These are phyloP conservation scores for Leavenworthia alabamica DNA, from an alignment of 345 rosid genomes.

Conservation along the genomic window DNA sequence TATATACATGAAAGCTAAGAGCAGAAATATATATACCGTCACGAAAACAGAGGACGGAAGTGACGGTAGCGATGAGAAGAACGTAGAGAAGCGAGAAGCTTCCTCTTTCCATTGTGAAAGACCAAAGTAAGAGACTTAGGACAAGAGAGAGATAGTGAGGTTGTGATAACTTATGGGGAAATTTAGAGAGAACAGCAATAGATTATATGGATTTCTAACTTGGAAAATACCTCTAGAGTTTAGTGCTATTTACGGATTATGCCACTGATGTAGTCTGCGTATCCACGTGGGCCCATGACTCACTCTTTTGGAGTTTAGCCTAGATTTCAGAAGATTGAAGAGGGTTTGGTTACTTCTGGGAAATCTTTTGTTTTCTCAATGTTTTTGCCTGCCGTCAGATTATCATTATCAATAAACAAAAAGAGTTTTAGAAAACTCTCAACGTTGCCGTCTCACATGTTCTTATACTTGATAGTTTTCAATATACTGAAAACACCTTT, in stretches of 20 bases:
- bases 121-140: no score
- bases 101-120: no score
- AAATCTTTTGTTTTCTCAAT: not conserved
- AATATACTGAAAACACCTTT: not conserved
- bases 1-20: not conserved
- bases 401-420: not conserved
- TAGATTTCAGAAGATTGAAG: not conserved
- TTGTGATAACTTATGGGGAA: no score
- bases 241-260: no score
- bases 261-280: slow-evolving; percentile 3
- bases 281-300: slow-evolving; percentile 35
- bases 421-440: not conserved
- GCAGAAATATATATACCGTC: not conserved
- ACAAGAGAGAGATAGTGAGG: no score
- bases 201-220: no score
- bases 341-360: slow-evolving; percentile 8
- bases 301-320: slow-evolving; percentile 24
- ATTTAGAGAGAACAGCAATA: no score
- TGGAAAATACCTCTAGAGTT: no score
- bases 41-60: no score
- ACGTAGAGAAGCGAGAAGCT: no score
- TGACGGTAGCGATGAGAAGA: no score
- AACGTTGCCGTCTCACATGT: not conserved
- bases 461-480: not conserved
- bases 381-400: slow-evolving; percentile 8